Conservation (phyloP, 1,284 basidiomycete genomes). For the Rhizoctonia solani region DNA sequence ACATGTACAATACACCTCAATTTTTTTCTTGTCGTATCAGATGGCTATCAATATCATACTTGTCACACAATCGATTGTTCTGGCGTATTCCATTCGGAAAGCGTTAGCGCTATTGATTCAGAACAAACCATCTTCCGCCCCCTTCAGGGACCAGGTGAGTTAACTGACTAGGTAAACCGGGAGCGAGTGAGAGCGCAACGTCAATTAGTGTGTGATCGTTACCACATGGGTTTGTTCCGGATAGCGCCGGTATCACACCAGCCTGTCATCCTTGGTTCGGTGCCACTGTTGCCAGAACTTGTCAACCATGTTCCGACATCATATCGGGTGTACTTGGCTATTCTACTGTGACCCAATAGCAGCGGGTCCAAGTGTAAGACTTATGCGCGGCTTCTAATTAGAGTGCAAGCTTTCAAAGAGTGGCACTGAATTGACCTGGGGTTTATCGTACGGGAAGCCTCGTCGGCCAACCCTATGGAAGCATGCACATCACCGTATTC, state of each 20-base stretch:
- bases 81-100: neutral
- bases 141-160: slow-evolving; percentile 7
- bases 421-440: neutral
- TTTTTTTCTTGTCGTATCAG: slow-evolving; percentile 19
- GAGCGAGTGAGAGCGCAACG: neutral
- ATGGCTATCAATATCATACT: slow-evolving; percentile 24
- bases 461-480: too few relatives aligned
- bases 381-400: neutral
- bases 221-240: neutral
- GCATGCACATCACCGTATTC: neutral
- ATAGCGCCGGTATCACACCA: neutral
- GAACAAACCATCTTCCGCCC: too few relatives aligned
- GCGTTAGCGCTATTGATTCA: slow-evolving; percentile 1
- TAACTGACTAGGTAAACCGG: neutral
- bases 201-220: neutral
- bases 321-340: neutral
- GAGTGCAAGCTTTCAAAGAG: neutral
- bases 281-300: neutral
- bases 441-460: neutral
- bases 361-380: neutral
- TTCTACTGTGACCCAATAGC: neutral
- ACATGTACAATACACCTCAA: slow-evolving; percentile 19
- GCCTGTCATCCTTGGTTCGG: neutral
- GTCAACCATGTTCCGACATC: neutral
- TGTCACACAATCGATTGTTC: slow-evolving; percentile 19